These are phyloP conservation scores for Pascua guehoae DNA, from an alignment of 1,284 basidiomycete genomes.

Conservation along the genomic window DNA sequence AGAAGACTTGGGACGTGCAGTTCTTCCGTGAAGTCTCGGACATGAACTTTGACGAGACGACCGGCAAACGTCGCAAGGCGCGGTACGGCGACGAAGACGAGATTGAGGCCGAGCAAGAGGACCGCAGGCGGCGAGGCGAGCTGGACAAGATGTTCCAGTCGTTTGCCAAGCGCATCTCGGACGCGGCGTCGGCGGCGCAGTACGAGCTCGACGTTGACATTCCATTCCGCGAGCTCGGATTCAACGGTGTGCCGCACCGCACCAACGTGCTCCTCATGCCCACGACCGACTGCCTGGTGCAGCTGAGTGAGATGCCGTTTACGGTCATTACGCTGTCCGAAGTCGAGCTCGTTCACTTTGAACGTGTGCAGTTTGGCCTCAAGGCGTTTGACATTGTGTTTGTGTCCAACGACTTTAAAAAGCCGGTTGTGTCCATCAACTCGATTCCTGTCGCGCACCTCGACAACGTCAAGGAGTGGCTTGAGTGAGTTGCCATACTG, in stretches of 20 bases:
- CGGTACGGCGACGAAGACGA: constrained; percentile 98
- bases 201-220: constrained; percentile 90
- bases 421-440: constrained; percentile 87
- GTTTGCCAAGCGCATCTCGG: constrained; percentile 89
- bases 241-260: constrained; percentile 94
- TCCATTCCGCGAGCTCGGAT: constrained; percentile 95
- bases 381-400: constrained; percentile 98
- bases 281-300: constrained; percentile 94
- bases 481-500: constrained; percentile 66
- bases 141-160: constrained; percentile 93
- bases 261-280: constrained; percentile 92
- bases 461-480: constrained; percentile 96
- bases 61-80: constrained; percentile 91
- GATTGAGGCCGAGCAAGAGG: constrained; percentile 97
- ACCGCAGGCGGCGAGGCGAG: constrained; percentile 79
- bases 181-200: constrained; percentile 63
- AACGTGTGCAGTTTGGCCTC: constrained; percentile 93
- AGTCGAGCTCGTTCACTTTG: constrained; percentile 93
- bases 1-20: constrained; percentile 95
- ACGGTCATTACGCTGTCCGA: constrained; percentile 90
- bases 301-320: constrained; percentile 94
- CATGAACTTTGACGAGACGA: constrained; percentile 94
- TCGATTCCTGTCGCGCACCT: constrained; percentile 86
- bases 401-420: constrained; percentile 94
- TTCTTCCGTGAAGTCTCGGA: constrained; percentile 98